Conservation (phyloP, 1,284 basidiomycete genomes). For the Uromyces viciae-fabae region DNA sequence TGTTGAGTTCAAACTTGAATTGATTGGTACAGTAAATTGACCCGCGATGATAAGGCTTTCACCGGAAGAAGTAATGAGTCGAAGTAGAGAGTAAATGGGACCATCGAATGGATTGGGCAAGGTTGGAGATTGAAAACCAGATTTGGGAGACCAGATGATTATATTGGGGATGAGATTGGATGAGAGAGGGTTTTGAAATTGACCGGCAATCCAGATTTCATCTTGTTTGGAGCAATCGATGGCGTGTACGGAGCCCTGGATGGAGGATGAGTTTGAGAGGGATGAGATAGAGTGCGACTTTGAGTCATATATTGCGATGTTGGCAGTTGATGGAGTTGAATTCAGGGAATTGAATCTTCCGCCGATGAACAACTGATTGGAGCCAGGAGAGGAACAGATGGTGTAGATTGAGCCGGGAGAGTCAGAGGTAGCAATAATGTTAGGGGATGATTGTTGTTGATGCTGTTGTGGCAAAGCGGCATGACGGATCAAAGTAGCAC, state of each 20-base stretch:
- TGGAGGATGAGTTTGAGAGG: slow-evolving; percentile 47
- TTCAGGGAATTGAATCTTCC: slow-evolving; percentile 54
- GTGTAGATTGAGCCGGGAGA: slow-evolving; percentile 52
- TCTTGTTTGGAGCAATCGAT: slow-evolving; percentile 72
- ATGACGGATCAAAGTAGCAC: slow-evolving; percentile 66
- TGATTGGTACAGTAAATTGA: slow-evolving; percentile 67
- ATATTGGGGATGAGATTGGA: slow-evolving; percentile 63
- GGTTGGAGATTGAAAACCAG: slow-evolving; percentile 17
- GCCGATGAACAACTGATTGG: slow-evolving; percentile 52
- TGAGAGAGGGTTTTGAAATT: slow-evolving; percentile 62
- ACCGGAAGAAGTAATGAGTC: slow-evolving; percentile 63
- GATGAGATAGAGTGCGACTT: slow-evolving; percentile 9
- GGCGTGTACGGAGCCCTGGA: slow-evolving; percentile 67
- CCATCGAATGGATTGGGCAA: slow-evolving; percentile 77
- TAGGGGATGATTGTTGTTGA: slow-evolving; percentile 50
- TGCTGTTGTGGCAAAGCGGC: slow-evolving; percentile 62
- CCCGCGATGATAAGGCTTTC: slow-evolving; percentile 80
- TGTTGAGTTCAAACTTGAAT: slow-evolving; percentile 61
- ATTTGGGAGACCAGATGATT: slow-evolving; percentile 67
- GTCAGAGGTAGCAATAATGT: slow-evolving; percentile 50
- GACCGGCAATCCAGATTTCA: slow-evolving; percentile 77
- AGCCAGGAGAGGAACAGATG: slow-evolving; percentile 51
- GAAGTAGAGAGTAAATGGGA: slow-evolving; percentile 71
- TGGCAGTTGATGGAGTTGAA: slow-evolving; percentile 48
- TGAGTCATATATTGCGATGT: slow-evolving; percentile 51